Conservation (phyloP, 2,329 filamentous ascomycete species). For the Pseudogymnoascus sp. region DNA sequence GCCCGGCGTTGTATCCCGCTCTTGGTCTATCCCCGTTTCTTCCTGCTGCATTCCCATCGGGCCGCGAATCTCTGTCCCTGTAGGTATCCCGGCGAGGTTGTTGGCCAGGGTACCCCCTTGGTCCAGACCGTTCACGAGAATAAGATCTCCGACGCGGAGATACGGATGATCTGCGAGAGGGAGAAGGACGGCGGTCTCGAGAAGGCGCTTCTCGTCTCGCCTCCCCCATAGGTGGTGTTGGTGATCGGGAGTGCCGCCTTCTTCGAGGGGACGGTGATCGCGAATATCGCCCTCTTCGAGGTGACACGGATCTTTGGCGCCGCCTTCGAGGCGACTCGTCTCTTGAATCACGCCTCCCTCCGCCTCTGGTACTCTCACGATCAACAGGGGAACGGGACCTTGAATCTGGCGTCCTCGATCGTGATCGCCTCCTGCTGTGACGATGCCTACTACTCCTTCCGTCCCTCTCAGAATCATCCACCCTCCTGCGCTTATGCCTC, state of each 20-base stretch:
- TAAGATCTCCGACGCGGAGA: slow-evolving; percentile 10
- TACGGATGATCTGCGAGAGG: slow-evolving; percentile 27
- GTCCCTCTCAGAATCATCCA: slow-evolving; percentile 30
- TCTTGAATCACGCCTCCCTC: slow-evolving; percentile 14
- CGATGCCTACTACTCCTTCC: slow-evolving; percentile 30
- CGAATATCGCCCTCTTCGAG: slow-evolving; percentile 23
- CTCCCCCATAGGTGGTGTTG: slow-evolving; percentile 13
- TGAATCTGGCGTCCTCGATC: slow-evolving; percentile 26
- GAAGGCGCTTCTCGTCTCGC: slow-evolving; percentile 8
- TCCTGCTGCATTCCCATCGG: slow-evolving; percentile 34
- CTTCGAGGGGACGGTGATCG: slow-evolving; percentile 26
- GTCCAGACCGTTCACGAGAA: slow-evolving; percentile 6
- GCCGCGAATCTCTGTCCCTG: slow-evolving; percentile 29
- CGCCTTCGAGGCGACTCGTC: slow-evolving; percentile 19
- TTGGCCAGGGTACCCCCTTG: not conserved
- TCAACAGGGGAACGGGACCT: slow-evolving; percentile 16
- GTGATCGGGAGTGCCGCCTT: slow-evolving; percentile 30
- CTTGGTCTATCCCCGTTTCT: slow-evolving; percentile 17
- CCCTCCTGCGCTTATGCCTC: slow-evolving; percentile 37
- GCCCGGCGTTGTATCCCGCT: not conserved
- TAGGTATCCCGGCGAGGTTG: slow-evolving; percentile 19
- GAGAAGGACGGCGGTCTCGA: slow-evolving; percentile 26
- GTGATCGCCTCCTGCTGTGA: slow-evolving; percentile 36
- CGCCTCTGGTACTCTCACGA: not conserved
- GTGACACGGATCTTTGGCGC: slow-evolving; percentile 27